Base-by-base conservation (phyloP, 169 alveolate genomes). In the Plasmodium vivax region DNA sequence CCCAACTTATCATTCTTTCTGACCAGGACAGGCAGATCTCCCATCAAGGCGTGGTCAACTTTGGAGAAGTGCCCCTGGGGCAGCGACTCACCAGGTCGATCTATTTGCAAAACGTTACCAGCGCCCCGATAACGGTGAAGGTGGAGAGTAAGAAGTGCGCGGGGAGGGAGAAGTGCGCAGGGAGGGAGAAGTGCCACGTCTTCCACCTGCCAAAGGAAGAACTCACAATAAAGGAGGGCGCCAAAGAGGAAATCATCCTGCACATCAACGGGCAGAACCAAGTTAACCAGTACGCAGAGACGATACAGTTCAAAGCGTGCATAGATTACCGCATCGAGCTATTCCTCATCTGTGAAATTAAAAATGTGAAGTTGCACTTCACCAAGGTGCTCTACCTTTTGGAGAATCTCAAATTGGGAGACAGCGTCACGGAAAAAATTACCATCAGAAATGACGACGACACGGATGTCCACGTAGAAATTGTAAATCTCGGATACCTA, bases 231-330 rank as follows among this genome's bases (percentile, higher is more conserved):
- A 88, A 88, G 41, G 94, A 51, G 51, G 56, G 62, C 6, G 2
- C 72, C 9, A 79, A 77, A 32, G 94, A 88, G 47, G 90, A 77
- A 56, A 68, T 88, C 2, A 34, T 80, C 12, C 27, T 88, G 5
- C 82, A 43, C 32, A 68, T 88, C 47, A 62, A 88, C 43, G 88
- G 94, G 1, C 27, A 79, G n/a, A 88, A 80, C 45, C 94, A 85
- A 32, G 94, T 88, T 79, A 79, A 80, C 41, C 41, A 77, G 3
- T 88, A 88, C 83, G 80, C 84, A 38, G 94, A 88, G 62, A 68
- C 58, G 71, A 88, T 88, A 62, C 94, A 58, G 6, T 88, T 88
- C 83, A 88, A 58, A 88, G 94, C 94, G 58, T 88, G 94, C 58
- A 80, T 23, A 23, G 94, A 88, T 88, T 88, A 88, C 45, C 80